Base-by-base conservation (phyloP, 176 grass and related monocot genomes). In the Urochloa ruziziensis region DNA sequence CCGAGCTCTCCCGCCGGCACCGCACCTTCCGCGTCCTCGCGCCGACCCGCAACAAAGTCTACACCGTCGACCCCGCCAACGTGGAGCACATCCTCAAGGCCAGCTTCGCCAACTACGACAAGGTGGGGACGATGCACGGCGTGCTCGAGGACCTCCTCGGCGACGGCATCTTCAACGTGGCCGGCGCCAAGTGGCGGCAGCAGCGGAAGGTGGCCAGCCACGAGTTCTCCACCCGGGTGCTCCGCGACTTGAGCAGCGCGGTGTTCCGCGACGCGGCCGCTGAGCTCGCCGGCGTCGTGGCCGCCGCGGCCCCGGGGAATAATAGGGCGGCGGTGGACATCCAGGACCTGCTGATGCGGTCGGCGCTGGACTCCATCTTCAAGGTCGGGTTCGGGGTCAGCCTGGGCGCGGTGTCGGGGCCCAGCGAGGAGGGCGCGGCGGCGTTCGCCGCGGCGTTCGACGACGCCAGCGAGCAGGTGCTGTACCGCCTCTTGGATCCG, bases 51-150 rank as follows among this genome's bases (percentile, higher is more conserved):
- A 94, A 68, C 70, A 88, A 92, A 33, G 83, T 94, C 5, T 94
- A 85, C 91, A 97, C 91, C 72, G 91, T 94, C 0, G 91, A 92
- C 34, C 94, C 91, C 0, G 82, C 83, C 52, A 90, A 92, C 54
- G 90, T 97, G 14, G 94, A 97, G 80, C 80, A 94, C 86, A 85
- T 97, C 27, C 94, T 97, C 66, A 92, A 82, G 84, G 90, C 94
- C 85, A 97, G 94, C 61, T 97, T 94, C 56, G 25, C 25, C n/a
- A 97, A 97, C 87, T 97, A 92, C 58, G 91, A 89, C 71, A 97
- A 97, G 89, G 95, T 86, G 7, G 34, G 17, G 72, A 61, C 62
- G 17, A 88, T 1, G 28, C 64, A 91, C 84, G 82, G 58, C 17
- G 49, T 82, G 48, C 4, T 86, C 53, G 86, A 78, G 43, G n/a